Evolutionary conservation across 116 monocot genomes (phyloP).

Genomic region (Zostera marina): DNA sequence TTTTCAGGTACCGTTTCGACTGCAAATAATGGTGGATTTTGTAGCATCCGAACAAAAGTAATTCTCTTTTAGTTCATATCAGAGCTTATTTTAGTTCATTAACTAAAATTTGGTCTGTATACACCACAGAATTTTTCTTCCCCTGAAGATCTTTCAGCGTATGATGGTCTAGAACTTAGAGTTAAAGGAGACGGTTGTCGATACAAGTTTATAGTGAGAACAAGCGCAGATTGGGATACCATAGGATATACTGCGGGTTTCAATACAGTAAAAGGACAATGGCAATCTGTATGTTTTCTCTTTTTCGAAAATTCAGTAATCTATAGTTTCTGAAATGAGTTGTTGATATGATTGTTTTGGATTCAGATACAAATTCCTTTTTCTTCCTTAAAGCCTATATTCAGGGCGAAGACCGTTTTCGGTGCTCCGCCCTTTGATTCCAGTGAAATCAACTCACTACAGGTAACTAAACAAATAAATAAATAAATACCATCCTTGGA

Average conservation of each 20-base stretch:
- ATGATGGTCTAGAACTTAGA: conserved; percentile 84
- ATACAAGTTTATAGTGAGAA: conserved; percentile 81
- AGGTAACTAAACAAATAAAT: conserved; percentile 14
- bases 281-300: conserved; percentile 52
- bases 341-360: conserved; percentile 1
- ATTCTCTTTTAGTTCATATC: background rate
- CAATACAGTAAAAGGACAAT: conserved; percentile 62
- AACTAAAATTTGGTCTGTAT: too few species aligned
- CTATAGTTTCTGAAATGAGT: background rate
- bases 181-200: conserved; percentile 73
- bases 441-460: conserved; percentile 51
- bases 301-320: conserved; percentile 1
- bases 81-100: background rate
- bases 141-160: conserved; percentile 88
- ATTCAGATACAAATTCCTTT: conserved; percentile 73
- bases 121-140: conserved; percentile 66
- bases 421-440: conserved; percentile 82
- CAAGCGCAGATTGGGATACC: conserved; percentile 81
- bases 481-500: background rate
- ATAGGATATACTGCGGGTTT: conserved; percentile 80
- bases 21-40: conserved; percentile 90
- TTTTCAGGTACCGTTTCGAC: conserved; percentile 74
- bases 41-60: conserved; percentile 94
- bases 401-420: conserved; percentile 55
- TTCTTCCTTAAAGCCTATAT: conserved; percentile 68